Conservation (phyloP, 192 early-diverging fungal genomes). For the Geosiphon pyriformis region DNA sequence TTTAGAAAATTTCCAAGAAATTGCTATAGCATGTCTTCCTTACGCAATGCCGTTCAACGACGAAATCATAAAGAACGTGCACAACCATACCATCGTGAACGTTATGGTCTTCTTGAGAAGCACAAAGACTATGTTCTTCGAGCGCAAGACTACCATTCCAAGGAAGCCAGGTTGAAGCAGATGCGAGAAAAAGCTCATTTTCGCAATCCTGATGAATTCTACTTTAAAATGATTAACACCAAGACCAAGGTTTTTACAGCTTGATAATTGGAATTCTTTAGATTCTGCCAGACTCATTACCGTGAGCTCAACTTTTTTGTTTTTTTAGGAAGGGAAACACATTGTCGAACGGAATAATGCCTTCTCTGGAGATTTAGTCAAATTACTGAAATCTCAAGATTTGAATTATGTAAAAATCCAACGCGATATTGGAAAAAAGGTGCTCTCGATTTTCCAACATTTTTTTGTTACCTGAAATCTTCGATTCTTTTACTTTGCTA, state of each 20-base stretch:
- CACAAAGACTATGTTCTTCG: slow-evolving; percentile 97
- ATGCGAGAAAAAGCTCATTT: slow-evolving; percentile 80
- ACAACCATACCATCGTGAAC: slow-evolving; percentile 58
- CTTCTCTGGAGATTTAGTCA: slow-evolving; percentile 69
- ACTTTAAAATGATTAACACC: slow-evolving; percentile 91
- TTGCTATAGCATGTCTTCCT: slow-evolving; percentile 67
- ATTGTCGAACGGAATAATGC: slow-evolving; percentile 64
- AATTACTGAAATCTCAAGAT: slow-evolving; percentile 90
- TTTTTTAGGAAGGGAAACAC: slow-evolving; percentile 68
- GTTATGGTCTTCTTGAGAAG: slow-evolving; percentile 87
- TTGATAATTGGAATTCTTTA: too few species aligned
- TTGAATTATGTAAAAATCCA: slow-evolving; percentile 81
- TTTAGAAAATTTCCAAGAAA: too few species aligned
- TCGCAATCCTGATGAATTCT: slow-evolving; percentile 97
- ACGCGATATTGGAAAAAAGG: slow-evolving; percentile 68
- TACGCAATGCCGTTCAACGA: slow-evolving; percentile 79
- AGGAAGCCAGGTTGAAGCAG: slow-evolving; percentile 80
- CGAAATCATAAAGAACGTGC: slow-evolving; percentile 88
- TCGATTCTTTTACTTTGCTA: neutral
- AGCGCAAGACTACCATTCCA: slow-evolving; percentile 82
- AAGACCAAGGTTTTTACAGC: slow-evolving; percentile 59
- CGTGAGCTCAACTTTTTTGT: too few species aligned
- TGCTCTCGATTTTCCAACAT: too few species aligned
- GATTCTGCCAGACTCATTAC: too few species aligned
- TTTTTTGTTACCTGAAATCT: slow-evolving; percentile 18